Conservation (phyloP, 805 yeast genomes). For the Cyberlindnera xishuangbannaensis region DNA sequence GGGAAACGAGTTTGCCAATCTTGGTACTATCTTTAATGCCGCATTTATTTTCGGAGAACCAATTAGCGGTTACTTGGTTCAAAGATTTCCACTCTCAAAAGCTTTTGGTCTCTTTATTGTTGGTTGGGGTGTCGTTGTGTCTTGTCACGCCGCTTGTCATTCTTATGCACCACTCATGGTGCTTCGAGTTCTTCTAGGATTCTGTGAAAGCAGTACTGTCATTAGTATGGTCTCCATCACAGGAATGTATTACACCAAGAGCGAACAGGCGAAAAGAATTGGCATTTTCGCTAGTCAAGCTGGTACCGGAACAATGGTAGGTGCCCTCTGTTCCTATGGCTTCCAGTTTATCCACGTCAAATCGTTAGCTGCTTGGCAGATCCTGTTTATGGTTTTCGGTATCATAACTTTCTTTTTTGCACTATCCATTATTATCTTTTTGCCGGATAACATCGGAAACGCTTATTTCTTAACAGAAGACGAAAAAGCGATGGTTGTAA, state of each 20-base stretch:
- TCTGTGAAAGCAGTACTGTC: slow-evolving; percentile 48
- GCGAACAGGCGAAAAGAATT: slow-evolving; percentile 46
- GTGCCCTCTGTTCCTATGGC: slow-evolving; percentile 41
- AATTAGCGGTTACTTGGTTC: slow-evolving; percentile 37
- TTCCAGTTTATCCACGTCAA: slow-evolving; percentile 44
- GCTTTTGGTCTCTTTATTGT: slow-evolving; percentile 38
- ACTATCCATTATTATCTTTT: slow-evolving; percentile 30
- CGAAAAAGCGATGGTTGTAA: slow-evolving; percentile 36
- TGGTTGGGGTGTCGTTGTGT: slow-evolving; percentile 46
- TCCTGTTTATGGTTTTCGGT: slow-evolving; percentile 51
- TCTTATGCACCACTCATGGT: slow-evolving; percentile 47
- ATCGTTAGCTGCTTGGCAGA: slow-evolving; percentile 47
- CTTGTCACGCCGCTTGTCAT: slow-evolving; percentile 43
- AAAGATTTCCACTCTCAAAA: slow-evolving; percentile 47
- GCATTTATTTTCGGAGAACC: slow-evolving; percentile 50
- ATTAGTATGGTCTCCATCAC: slow-evolving; percentile 49
- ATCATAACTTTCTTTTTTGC: slow-evolving; percentile 45
- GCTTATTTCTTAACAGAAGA: slow-evolving; percentile 28
- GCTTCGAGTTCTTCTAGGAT: slow-evolving; percentile 44
- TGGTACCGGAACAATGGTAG: slow-evolving; percentile 41
- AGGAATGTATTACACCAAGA: slow-evolving; percentile 52
- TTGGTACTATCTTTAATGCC: slow-evolving; percentile 48
- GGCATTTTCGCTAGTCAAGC: slow-evolving; percentile 52
- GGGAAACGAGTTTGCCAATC: slow-evolving; percentile 43
- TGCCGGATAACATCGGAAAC: slow-evolving; percentile 44